These are phyloP conservation scores for Colletotrichum higginsianum DNA, from an alignment of 2,329 filamentous ascomycete genomes.

Conservation along the genomic window DNA sequence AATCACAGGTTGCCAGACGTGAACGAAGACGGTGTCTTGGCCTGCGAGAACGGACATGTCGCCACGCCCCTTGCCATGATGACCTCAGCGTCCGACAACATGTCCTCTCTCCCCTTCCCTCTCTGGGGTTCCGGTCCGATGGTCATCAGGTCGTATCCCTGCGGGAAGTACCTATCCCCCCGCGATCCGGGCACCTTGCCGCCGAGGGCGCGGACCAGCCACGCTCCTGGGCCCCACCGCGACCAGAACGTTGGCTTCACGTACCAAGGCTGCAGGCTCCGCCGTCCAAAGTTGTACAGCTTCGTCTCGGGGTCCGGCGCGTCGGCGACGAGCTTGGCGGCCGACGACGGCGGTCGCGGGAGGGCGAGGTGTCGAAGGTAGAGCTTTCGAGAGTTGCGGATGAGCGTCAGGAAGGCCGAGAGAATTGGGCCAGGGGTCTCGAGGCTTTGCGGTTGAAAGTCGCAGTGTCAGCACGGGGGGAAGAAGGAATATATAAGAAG, in stretches of 20 bases:
- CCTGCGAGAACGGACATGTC: slow-evolving; percentile 30
- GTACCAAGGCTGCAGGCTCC: slow-evolving; percentile 67
- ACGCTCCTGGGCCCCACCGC: slow-evolving; percentile 62
- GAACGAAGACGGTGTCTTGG: neutral
- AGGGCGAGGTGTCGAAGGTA: slow-evolving; percentile 63
- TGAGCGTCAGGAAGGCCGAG: slow-evolving; percentile 50
- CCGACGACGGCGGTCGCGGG: slow-evolving; percentile 61
- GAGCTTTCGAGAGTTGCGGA: slow-evolving; percentile 61
- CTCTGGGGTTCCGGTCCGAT: slow-evolving; percentile 45
- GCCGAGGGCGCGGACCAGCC: slow-evolving; percentile 60
- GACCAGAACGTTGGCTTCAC: slow-evolving; percentile 64
- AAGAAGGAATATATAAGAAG: slow-evolving; percentile 10
- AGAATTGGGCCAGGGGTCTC: slow-evolving; percentile 18
- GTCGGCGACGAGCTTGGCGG: slow-evolving; percentile 51
- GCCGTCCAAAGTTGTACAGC: slow-evolving; percentile 57
- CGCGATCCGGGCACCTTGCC: slow-evolving; percentile 63
- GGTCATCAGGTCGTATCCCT: slow-evolving; percentile 60
- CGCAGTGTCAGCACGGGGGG: neutral
- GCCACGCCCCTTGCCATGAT: slow-evolving; percentile 22
- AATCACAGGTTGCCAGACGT: neutral
- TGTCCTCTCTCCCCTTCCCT: slow-evolving; percentile 44
- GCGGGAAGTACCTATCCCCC: slow-evolving; percentile 60
- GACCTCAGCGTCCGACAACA: slow-evolving; percentile 27
- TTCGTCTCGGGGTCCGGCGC: slow-evolving; percentile 58
- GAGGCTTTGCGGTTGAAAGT: neutral